phyloP scores from a whole-genome alignment of 768 basidiomycete species.

The Pleurotus sapidus region DNA sequence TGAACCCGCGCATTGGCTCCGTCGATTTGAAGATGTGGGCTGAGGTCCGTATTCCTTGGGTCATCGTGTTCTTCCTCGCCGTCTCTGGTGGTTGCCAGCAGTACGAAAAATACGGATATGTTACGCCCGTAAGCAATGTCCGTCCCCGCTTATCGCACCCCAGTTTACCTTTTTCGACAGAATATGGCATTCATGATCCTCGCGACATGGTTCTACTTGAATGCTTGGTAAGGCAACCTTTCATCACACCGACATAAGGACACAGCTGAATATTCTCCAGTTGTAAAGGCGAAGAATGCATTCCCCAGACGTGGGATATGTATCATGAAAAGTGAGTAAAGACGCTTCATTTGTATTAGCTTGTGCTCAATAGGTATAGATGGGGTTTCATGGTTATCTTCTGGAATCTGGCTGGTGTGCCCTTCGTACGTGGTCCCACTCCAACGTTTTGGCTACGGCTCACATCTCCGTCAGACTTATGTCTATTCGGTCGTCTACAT shows the following conservation, averaged over 20 bases:
- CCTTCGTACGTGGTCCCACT: conserved; percentile 57
- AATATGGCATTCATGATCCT: conserved; percentile 97
- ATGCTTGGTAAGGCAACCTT: conserved; percentile 67
- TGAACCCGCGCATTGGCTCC: conserved; percentile 90
- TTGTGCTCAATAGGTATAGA: conserved; percentile 24
- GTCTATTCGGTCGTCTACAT: conserved; percentile 98
- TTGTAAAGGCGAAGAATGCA: conserved; percentile 92
- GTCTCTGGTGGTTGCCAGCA: conserved; percentile 95
- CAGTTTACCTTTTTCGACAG: conserved; percentile 37
- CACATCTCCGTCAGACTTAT: conserved; percentile 61
- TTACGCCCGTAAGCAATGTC: conserved; percentile 71
- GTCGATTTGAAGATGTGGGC: conserved; percentile 99
- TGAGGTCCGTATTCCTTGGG: conserved; percentile 96
- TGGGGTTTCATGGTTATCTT: conserved; percentile 99
- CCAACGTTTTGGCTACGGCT: background rate
- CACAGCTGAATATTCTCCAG: conserved; percentile 29
- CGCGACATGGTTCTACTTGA: conserved; percentile 95
- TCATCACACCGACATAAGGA: background rate
- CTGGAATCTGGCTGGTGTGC: conserved; percentile 94
- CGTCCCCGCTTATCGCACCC: background rate
- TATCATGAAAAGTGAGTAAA: conserved; percentile 87
- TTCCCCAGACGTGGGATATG: conserved; percentile 99
- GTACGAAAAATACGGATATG: conserved; percentile 87
- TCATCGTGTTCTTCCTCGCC: conserved; percentile 89
- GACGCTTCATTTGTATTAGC: conserved; percentile 4